Base-by-base conservation (phyloP, 2,329 filamentous ascomycete genomes). In the Ophiobolus disseminans region DNA sequence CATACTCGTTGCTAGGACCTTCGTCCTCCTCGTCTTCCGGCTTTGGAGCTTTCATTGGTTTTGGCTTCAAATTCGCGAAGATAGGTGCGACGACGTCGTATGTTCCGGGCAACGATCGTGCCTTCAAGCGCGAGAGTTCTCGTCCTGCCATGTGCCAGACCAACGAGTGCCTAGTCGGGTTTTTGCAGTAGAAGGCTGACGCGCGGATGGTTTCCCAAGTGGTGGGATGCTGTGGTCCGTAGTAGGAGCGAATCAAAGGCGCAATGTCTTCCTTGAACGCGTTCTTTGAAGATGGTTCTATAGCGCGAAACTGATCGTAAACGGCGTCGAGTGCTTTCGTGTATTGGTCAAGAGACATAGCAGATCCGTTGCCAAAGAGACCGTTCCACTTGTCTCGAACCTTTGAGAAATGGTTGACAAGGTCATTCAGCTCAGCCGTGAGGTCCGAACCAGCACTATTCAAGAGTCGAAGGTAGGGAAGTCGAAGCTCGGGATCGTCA, bases 171-270 rank as follows among this genome's bases (percentile, higher is more conserved):
- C 58, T 57, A 3, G 53, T 52, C 4, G 63, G 58, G 14, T 66
- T 66, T 0, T 40, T 49, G 4, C 55, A 56, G 22, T 75, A 76
- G 2, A 78, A 44, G 1, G 73, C 63, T 0, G 78, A 80, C 1
- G 80, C 79, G 36, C 74, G 76, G 5, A 82, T 57, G 0, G 73
- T 50, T 1, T 76, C 71, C 80, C 80, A 82, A 0, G 58, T 7
- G 7, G 53, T 55, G 16, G 51, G 50, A 2, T 49, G 36, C 13
- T 11, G 34, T 2, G 45, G 40, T 3, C 28, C 53, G 17, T 16
- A 70, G 36, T 43, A 39, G 7, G 13, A 14, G 14, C n/a, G 20
- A 56, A 5, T n/a, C 51, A 49, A 43, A n/a, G 1, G 55, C 10
- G 43, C 51, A 54, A 62, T 45, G 9, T 56, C 45, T 2, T 47